phyloP scores from a whole-genome alignment of 768 basidiomycete species.

The Cyclocybe cylindracea region DNA sequence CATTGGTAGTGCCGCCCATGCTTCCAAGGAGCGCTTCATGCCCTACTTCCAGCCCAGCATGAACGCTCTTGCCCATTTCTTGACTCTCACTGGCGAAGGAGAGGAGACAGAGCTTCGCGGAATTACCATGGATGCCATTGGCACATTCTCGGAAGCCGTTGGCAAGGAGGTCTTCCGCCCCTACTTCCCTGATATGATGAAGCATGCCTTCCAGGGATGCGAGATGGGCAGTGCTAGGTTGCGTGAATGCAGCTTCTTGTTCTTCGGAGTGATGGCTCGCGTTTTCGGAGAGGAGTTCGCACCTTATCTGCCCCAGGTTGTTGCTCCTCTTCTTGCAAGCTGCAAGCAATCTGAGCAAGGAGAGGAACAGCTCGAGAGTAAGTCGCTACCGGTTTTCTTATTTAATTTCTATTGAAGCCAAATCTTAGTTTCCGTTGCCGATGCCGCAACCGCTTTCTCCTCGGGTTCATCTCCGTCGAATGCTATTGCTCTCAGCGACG shows the following conservation, averaged over 20 bases:
- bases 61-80: conserved; percentile 85
- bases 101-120: conserved; percentile 95
- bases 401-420: conserved; percentile 5
- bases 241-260: conserved; percentile 94
- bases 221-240: conserved; percentile 85
- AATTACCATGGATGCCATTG: conserved; percentile 98
- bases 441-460: conserved; percentile 62
- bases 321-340: conserved; percentile 82
- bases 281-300: conserved; percentile 96
- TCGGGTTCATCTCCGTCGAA: conserved; percentile 74
- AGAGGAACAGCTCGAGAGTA: conserved; percentile 51
- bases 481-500: conserved; percentile 64
- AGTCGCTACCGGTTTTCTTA: conserved; percentile 16
- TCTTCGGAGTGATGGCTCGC: conserved; percentile 98
- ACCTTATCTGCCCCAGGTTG: conserved; percentile 79
- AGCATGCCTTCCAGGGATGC: conserved; percentile 88
- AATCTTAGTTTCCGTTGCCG: conserved; percentile 48
- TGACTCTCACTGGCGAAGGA: conserved; percentile 80
- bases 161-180: conserved; percentile 93
- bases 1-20: conserved; percentile 97
- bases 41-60: conserved; percentile 96
- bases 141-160: conserved; percentile 96
- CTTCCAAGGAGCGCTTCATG: conserved; percentile 85
- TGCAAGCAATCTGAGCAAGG: conserved; percentile 84
- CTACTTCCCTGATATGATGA: conserved; percentile 96